Evolutionary conservation across 2,329 filamentous ascomycete genomes (phyloP).

Genomic region (Ustulina deusta): DNA sequence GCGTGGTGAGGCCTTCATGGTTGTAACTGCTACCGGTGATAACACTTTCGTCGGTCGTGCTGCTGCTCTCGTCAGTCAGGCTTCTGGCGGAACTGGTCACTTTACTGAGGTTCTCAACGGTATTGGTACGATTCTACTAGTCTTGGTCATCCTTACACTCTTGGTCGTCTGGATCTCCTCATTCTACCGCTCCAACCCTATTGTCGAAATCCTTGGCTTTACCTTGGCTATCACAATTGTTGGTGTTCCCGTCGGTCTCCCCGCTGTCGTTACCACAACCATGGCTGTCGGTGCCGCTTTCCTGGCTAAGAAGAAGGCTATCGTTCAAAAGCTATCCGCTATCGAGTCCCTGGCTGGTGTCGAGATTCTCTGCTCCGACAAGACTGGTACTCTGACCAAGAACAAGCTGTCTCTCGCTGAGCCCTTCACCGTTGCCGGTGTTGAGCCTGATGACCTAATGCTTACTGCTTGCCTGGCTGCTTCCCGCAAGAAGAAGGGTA

Average conservation of each 20-base stretch:
- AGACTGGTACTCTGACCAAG: constrained; percentile 93
- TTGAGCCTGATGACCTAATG: constrained; percentile 90
- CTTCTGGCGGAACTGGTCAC: constrained; percentile 80
- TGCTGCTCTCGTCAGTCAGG: constrained; percentile 85
- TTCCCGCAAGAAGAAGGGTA: constrained; percentile 94
- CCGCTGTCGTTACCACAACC: constrained; percentile 91
- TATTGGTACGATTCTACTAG: constrained; percentile 83
- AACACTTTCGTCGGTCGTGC: constrained; percentile 91
- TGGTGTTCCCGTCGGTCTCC: constrained; percentile 92
- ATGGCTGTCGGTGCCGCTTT: constrained; percentile 95
- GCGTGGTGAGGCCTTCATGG: constrained; percentile 86
- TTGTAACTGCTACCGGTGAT: constrained; percentile 87
- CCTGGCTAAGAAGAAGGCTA: constrained; percentile 91
- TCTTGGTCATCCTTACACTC: constrained; percentile 84
- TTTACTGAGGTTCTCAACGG: constrained; percentile 92
- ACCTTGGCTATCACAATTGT: constrained; percentile 91
- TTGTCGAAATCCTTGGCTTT: constrained; percentile 83
- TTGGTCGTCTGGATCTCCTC: constrained; percentile 86
- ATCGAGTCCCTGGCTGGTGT: constrained; percentile 94
- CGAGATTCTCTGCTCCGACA: constrained; percentile 94
- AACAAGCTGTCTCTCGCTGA: constrained; percentile 92
- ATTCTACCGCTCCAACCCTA: constrained; percentile 87
- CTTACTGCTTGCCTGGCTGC: constrained; percentile 90
- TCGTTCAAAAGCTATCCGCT: constrained; percentile 91
- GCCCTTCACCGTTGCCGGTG: constrained; percentile 84